Base-by-base conservation (phyloP, 2,329 filamentous ascomycete species). In the Trichophyton simii region DNA sequence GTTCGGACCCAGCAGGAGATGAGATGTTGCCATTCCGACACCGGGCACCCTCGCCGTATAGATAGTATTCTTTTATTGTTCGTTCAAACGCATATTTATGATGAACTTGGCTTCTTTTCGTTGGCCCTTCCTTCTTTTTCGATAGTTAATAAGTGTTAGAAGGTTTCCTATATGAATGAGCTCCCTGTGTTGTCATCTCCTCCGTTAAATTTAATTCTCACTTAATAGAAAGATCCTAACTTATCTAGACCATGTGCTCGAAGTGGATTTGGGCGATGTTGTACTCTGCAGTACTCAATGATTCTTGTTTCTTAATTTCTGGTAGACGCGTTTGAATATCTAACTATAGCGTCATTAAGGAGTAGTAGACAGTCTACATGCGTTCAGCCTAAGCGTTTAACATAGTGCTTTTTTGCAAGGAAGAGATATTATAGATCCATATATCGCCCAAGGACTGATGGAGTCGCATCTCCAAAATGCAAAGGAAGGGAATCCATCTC, bases 381-480 rank as follows among this genome's bases (percentile, higher is more conserved):
- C 3, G 34, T 36, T 36, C 34, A 36, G 11, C 11, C 11, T 6
- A 8, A 9, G 11, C 2, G 11, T 44, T 18, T 44, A 44, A 44
- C 11, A 44, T 15, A n/a, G 18, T 44, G 15, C 13, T 15, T n/a
- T 44, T 15, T 11, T 18, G 11, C 34, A 31, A 13, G 36, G 4
- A 25, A 31, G 18, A 55, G 25, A 8, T 31, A 31, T 22, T 54
- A 60, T 15, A 60, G 25, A 54, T 60, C 59, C 28, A 54, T 22
- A 44, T 55, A 55, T 34, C 11, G 28, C 7, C 59, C 31, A 60
- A 60, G 59, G 11, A 57, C 36, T 15, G 59, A 57, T 9, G 50
- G n/a, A 7, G 25, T 36, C 59, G 44, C 57, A 28, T 60, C 59
- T 25, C 48, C 59, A 60, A 60, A 60, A 57, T 60, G 48, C 18